Conservation (phyloP, 2,329 filamentous ascomycete genomes). For the Microdochium bolleyi region DNA sequence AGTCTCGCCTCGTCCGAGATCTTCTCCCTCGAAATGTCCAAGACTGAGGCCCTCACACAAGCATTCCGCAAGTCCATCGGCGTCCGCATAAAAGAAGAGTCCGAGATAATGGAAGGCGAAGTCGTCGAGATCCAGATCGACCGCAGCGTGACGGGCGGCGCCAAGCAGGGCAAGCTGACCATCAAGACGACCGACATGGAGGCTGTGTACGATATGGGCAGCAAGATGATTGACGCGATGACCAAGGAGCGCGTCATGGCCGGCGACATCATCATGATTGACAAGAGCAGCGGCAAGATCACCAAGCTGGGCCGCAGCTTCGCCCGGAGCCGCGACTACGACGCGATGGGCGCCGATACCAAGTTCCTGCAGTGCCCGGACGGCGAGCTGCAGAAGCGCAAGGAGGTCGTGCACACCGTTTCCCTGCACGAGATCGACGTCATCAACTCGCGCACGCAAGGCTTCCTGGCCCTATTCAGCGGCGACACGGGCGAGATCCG, state of each 20-base stretch:
- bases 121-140: constrained; percentile 99
- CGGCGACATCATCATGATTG: constrained; percentile 95
- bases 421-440: constrained; percentile 98
- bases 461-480: constrained; percentile 93
- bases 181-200: constrained; percentile 99
- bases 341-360: constrained; percentile 97
- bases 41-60: constrained; percentile 95
- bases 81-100: constrained; percentile 97
- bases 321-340: constrained; percentile 92
- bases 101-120: constrained; percentile 97
- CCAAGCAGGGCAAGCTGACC: constrained; percentile 97
- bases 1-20: constrained; percentile 94
- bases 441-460: constrained; percentile 98
- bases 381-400: constrained; percentile 92
- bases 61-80: constrained; percentile 99
- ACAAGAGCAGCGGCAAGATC: constrained; percentile 97
- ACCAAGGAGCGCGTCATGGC: constrained; percentile 99
- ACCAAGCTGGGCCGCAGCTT: constrained; percentile 94
- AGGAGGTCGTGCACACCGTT: constrained; percentile 95
- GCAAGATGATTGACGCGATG: constrained; percentile 99
- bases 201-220: constrained; percentile 98
- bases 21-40: constrained; percentile 98
- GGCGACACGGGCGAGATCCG: constrained; percentile 97
- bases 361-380: constrained; percentile 98
- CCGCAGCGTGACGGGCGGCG: constrained; percentile 88